Conservation (phyloP, 257 asterid genomes). For the Ligustrum vulgare region DNA sequence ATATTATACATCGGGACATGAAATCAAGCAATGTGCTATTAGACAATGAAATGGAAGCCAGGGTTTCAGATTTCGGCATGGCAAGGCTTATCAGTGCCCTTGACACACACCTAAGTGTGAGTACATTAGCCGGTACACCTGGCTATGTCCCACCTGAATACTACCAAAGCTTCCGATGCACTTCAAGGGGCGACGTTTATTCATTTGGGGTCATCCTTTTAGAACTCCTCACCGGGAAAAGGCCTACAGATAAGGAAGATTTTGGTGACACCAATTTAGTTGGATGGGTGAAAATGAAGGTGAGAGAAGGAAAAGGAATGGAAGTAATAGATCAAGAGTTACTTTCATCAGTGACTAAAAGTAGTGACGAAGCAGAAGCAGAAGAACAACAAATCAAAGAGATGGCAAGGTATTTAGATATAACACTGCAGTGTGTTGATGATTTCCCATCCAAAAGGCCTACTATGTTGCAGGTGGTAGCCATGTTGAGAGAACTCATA, state of each 20-base stretch:
- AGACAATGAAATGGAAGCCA: conserved; percentile 76
- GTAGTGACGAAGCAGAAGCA: conserved; percentile 64
- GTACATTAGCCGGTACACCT: conserved; percentile 91
- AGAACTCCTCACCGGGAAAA: conserved; percentile 80
- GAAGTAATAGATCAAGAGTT: conserved; percentile 74
- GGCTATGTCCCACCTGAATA: conserved; percentile 97
- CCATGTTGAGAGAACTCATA: conserved; percentile 81
- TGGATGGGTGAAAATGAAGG: conserved; percentile 94
- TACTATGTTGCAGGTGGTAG: conserved; percentile 88
- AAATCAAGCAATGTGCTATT: conserved; percentile 85
- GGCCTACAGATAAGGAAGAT: conserved; percentile 95
- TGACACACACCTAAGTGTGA: conserved; percentile 86
- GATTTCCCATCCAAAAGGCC: conserved; percentile 94
- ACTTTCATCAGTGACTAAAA: conserved; percentile 38
- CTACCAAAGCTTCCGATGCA: conserved; percentile 92
- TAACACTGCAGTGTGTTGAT: conserved; percentile 79
- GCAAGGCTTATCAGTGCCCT: conserved; percentile 88
- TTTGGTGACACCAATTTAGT: conserved; percentile 92
- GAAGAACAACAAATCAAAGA: conserved; percentile 82
- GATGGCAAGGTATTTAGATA: conserved; percentile 83
- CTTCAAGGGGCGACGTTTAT: conserved; percentile 87
- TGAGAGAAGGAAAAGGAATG: conserved; percentile 85
- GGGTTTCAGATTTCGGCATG: conserved; percentile 96
- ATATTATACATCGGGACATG: conserved; percentile 92
- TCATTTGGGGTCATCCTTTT: conserved; percentile 79